These are phyloP conservation scores for Lippia alba DNA, from an alignment of 305 asterid genomes.

Conservation along the genomic window DNA sequence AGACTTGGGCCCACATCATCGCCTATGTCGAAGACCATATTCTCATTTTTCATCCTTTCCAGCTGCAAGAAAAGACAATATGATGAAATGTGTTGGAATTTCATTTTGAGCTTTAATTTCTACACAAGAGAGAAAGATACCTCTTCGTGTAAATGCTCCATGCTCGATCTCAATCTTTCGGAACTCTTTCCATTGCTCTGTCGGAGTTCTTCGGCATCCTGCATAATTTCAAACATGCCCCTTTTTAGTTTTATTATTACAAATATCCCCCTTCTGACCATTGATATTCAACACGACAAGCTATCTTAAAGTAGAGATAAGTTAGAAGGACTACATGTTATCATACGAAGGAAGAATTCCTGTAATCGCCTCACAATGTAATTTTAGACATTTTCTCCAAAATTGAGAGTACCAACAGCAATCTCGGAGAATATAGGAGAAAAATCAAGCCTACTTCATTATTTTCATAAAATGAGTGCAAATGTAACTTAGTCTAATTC, in stretches of 20 bases:
- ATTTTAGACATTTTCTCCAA: too few species aligned
- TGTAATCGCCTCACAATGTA: too few species aligned
- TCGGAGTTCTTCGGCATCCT: conserved; percentile 48
- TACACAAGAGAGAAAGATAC: conserved; percentile 45
- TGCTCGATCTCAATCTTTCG: conserved; percentile 73
- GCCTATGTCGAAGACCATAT: conserved; percentile 46
- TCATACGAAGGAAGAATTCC: too few species aligned
- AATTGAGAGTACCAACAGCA: too few species aligned
- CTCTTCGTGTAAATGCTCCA: conserved; percentile 88
- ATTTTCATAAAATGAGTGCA: conserved; percentile 2
- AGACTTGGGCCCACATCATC: conserved; percentile 46
- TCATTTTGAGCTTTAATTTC: neutral
- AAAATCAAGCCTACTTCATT: too few species aligned
- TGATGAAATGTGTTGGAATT: conserved; percentile 3
- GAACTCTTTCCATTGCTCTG: conserved; percentile 50
- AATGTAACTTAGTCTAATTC: too few species aligned
- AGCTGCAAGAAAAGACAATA: conserved; percentile 55
- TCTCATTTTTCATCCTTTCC: conserved; percentile 93
- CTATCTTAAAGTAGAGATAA: too few species aligned
- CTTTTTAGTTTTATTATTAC: too few species aligned
- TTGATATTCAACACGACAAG: too few species aligned
- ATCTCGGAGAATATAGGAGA: too few species aligned
- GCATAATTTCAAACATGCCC: conserved; percentile 13
- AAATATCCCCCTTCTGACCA: too few species aligned
- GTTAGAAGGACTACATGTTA: too few species aligned